Evolutionary conservation across 805 yeast genomes (phyloP).

Genomic region (Wickerhamiella kurtzmanii): DNA sequence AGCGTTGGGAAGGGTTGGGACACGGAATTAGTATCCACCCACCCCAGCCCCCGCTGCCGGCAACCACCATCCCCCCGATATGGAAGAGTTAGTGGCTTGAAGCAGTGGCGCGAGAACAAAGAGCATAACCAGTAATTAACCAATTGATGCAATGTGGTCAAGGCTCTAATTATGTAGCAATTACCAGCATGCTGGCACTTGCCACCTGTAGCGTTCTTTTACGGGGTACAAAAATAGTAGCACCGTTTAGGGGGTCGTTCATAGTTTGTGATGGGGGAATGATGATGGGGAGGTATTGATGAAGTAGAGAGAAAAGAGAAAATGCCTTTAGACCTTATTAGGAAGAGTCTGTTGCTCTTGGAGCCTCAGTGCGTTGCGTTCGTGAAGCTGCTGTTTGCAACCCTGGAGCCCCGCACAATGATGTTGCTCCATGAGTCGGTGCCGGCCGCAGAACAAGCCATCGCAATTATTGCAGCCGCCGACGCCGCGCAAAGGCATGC

Average conservation of each 20-base stretch:
- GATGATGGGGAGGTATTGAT: neutral
- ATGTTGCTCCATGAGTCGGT: conserved; percentile 76
- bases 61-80: too few relatives aligned
- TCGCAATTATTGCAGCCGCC: conserved; percentile 79
- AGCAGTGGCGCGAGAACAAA: too few relatives aligned
- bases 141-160: neutral
- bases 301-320: too few relatives aligned
- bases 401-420: conserved; percentile 60
- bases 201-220: neutral
- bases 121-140: neutral
- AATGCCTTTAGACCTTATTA: conserved; percentile 46
- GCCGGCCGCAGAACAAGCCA: conserved; percentile 78
- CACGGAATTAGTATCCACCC: too few relatives aligned
- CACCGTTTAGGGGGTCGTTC: neutral
- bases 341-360: conserved; percentile 76
- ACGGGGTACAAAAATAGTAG: neutral
- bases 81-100: too few relatives aligned
- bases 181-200: too few relatives aligned
- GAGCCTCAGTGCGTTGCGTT: conserved; percentile 69
- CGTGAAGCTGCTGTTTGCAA: conserved; percentile 74
- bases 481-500: conserved; percentile 48
- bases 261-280: neutral
- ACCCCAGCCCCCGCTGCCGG: neutral
- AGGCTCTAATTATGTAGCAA: neutral
- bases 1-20: neutral